Conservation (phyloP, 495 filamentous ascomycete genomes). For the Elaphomyces granulatus region DNA sequence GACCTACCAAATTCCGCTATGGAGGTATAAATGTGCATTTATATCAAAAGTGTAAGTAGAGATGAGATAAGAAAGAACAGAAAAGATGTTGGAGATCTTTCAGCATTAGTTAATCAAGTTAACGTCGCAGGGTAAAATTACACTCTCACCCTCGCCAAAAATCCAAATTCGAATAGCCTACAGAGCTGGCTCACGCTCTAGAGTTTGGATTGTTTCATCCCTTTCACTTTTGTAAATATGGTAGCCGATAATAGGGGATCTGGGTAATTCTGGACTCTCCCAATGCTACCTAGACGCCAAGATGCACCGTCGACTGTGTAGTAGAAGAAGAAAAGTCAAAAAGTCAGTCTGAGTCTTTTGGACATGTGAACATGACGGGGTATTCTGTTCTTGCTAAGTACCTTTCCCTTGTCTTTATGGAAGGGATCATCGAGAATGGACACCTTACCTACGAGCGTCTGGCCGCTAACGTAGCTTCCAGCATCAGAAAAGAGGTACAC, state of each 20-base stretch:
- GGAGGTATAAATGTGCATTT: too few species aligned
- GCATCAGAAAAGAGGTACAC: conserved; percentile 74
- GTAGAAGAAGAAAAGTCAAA: neutral
- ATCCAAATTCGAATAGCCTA: neutral
- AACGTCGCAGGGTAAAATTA: neutral
- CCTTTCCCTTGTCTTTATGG: too few species aligned
- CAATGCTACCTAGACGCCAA: conserved; percentile 29
- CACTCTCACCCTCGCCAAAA: too few species aligned
- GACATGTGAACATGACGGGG: too few species aligned
- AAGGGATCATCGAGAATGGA: neutral
- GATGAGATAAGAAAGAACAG: too few species aligned
- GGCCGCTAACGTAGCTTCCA: conserved; percentile 71
- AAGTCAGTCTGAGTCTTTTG: too few species aligned
- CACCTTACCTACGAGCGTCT: conserved; percentile 48
- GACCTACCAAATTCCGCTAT: too few species aligned
- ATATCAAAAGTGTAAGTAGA: too few species aligned
- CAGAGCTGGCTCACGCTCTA: conserved; percentile 17
- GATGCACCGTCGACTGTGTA: conserved; percentile 29
- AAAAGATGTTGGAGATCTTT: too few species aligned
- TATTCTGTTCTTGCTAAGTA: too few species aligned
- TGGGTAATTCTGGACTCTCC: conserved; percentile 41
- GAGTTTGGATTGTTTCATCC: conserved; percentile 49
- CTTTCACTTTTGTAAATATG: conserved; percentile 41
- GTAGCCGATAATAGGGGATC: conserved; percentile 46
- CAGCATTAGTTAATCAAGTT: too few species aligned